Base-by-base conservation (phyloP, 495 filamentous ascomycete species). In the Ascobolus immersus region DNA sequence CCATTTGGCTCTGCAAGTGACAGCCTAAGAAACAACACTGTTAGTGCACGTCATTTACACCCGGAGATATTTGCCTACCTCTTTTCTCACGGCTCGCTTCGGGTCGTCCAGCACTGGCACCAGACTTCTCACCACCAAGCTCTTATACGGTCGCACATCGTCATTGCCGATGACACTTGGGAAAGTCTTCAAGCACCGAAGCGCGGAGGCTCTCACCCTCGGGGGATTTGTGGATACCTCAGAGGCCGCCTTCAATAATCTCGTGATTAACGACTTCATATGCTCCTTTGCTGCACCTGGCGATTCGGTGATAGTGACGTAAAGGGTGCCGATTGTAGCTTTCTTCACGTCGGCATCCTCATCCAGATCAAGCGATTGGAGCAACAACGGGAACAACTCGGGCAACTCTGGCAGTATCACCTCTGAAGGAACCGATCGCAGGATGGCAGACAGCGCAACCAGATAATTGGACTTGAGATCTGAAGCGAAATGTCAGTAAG, bases 1-100 rank as follows among this genome's bases (percentile, higher is more conserved):
- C 73, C 73, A 79, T 27, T 54, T 64, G n/a, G 53, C 58, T 21
- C 73, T 43, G 49, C 70, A 73, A 55, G 65, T 64, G 19, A 79
- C 73, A 17, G 69, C 73, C 28, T 68, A 27, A 20, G 9, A 15
- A 9, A 12, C 4, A 11, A 20, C n/a, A 11, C 7, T 22, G 25
- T 44, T 28, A 44, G 32, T 21, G n/a, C n/a, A n/a, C n/a, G n/a
- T n/a, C n/a, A n/a, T 5, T 12, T 10, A 20, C 19, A 5, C 1
- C 23, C 5, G 25, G 2, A 7, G 20, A 20, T 20, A 12, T 10
- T n/a, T 14, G 15, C 19, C 24, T 28, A 45, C 45, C 32, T 49
- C 67, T 44, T 67, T 67, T 21, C 73, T 59, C 4, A 79, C 73
- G 42, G 57, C 56, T 24, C 73, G 54, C 55, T 67, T 75, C 21